phyloP scores from a whole-genome alignment of 2,329 filamentous ascomycete species.

The Stemphylium lycopersici region DNA sequence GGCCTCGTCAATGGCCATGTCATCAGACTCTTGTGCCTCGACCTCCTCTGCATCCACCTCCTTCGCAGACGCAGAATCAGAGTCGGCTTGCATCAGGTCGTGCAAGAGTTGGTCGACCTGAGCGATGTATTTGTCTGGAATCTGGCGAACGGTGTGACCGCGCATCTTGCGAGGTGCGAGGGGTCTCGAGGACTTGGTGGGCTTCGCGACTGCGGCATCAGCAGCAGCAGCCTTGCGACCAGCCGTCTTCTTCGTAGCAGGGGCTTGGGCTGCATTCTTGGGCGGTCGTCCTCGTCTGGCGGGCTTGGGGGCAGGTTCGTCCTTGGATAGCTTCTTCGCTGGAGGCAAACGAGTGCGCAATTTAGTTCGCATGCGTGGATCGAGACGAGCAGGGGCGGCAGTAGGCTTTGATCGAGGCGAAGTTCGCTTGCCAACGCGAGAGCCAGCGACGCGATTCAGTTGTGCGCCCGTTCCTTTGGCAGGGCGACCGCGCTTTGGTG shows the following conservation, averaged over 20 bases:
- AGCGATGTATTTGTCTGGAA: conserved; percentile 30
- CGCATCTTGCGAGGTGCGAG: conserved; percentile 32
- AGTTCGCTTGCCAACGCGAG: conserved; percentile 30
- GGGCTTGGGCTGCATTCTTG: conserved; percentile 14
- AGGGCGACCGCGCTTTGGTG: conserved; percentile 24
- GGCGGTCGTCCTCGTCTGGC: conserved; percentile 27
- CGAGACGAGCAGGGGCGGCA: conserved; percentile 18
- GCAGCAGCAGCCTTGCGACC: conserved; percentile 16
- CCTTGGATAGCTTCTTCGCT: conserved; percentile 14
- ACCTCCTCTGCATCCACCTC: not conserved
- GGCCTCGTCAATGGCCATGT: not conserved
- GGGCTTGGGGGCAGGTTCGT: conserved; percentile 8
- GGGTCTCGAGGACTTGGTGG: conserved; percentile 7
- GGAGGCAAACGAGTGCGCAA: conserved; percentile 27
- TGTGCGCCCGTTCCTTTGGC: conserved; percentile 13
- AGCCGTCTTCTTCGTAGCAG: conserved; percentile 15
- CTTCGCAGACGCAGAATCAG: not conserved
- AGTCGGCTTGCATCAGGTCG: conserved; percentile 2
- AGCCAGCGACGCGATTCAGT: conserved; percentile 24
- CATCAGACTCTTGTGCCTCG: not conserved
- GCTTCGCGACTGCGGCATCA: conserved; percentile 13
- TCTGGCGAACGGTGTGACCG: conserved; percentile 34
- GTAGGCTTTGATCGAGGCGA: conserved; percentile 14
- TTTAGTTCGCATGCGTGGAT: conserved; percentile 28
- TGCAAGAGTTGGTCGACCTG: conserved; percentile 9